Base-by-base conservation (phyloP, 2,329 filamentous ascomycete species). In the Diaporthe sp. region DNA sequence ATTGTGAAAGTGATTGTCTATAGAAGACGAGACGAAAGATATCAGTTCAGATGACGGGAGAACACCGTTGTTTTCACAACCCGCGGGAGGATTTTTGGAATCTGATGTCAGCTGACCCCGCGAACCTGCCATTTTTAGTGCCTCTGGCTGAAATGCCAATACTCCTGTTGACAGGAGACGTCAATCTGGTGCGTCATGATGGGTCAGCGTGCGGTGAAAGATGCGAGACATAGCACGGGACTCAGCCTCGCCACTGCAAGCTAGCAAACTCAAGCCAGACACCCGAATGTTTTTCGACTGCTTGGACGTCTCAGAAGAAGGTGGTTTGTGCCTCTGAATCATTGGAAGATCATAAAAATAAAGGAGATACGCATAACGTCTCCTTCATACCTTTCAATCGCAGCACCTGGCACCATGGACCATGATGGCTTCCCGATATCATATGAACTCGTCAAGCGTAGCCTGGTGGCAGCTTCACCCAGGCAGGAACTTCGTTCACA, bases 401-500 rank as follows among this genome's bases (percentile, higher is more conserved):
- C 58, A 15, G 35, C 4, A 30, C 22, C n/a, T 38, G 10, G 10
- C 17, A 13, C 30, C 22, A 19, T 22, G 10, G 33, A 7, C 13
- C 30, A 38, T 30, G 30, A 12, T n/a, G 7, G 28, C 35, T 12
- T 25, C 47, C n/a, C 9, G 33, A 4, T 13, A 47, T 3, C 47
- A n/a, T 33, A 22, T 40, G 55, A 25, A 13, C n/a, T 3, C 60
- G 38, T 50, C 71, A 75, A 33, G 52, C 28, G 28, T 70, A 74
- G 17, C 58, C 74, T 19, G 52, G 35, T 35, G 61, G 72, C 54
- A 71, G 64, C 77, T 88, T 89, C 12, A 95, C 94, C 94, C 94
- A 97, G 0, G 94, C 95, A 0, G 94, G 92, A 50, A 96, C 92
- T 58, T 90, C 89, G 4, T 87, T 84, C n/a, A 95, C 90, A 73